These are phyloP conservation scores for Penicillium sp. DNA, from an alignment of 2,329 filamentous ascomycete genomes.

Conservation along the genomic window DNA sequence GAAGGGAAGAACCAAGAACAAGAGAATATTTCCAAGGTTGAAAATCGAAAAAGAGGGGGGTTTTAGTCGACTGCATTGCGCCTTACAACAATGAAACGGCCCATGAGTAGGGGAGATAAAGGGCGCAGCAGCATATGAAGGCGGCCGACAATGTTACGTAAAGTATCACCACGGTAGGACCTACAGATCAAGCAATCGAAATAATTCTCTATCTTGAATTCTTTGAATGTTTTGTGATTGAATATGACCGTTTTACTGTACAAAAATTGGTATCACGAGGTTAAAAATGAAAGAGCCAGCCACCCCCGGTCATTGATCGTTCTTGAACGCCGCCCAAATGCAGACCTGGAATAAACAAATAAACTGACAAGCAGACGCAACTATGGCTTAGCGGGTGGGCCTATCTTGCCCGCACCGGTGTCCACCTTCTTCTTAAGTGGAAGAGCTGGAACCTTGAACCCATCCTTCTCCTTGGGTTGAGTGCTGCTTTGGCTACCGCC, in stretches of 20 bases:
- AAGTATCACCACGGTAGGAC: no score
- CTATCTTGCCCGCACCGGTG: constrained; percentile 60
- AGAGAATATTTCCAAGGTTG: no score
- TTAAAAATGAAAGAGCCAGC: neutral
- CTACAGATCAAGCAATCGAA: no score
- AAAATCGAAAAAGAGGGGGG: no score
- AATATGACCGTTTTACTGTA: neutral
- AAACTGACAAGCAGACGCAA: constrained; percentile 4
- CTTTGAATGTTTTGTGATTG: neutral
- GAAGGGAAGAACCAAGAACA: no score
- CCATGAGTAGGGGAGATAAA: no score
- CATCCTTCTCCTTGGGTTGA: constrained; percentile 52
- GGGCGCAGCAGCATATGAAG: no score
- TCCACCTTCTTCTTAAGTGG: constrained; percentile 74
- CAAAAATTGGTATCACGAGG: neutral
- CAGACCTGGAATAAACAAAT: constrained; percentile 11
- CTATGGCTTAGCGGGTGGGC: constrained; percentile 39
- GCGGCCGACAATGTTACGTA: no score
- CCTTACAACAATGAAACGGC: no score
- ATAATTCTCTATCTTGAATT: neutral
- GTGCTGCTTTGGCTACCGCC: constrained; percentile 47
- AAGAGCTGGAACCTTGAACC: constrained; percentile 80
- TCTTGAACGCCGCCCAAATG: constrained; percentile 18
- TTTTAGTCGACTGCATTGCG: no score
- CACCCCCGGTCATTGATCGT: neutral